Evolutionary conservation across 2,329 filamentous ascomycete species (phyloP), one percentile per base, ranked within the genome.

Genomic region (Ophiostoma fasciatum): DNA sequence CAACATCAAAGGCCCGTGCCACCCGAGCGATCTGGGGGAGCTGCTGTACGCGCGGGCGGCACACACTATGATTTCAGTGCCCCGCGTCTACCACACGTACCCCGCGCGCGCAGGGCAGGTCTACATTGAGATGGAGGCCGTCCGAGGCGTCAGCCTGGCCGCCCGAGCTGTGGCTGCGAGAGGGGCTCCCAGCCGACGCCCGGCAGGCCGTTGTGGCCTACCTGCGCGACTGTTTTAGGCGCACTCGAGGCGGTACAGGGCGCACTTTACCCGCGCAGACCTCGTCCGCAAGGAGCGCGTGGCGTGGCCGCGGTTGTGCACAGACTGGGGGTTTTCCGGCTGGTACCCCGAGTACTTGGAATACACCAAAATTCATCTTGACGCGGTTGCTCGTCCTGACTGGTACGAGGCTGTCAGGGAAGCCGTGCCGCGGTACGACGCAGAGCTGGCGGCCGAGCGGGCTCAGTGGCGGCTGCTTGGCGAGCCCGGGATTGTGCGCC

Each of bases 241-340:
- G 5, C 37, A 39, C n/a, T 18, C 33, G 7, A 36, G 12, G 19
- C 17, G 17, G 9, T 36, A 39, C 28, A 28, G 22, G 7, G 30
- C 29, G 9, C 20, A 26, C 14, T 17, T 62, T 66, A 42, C 69
- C 55, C 53, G 74, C 59, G 8, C 65, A 69, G 46, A 69, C 73
- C 56, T 76, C 74, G 5, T 66, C 9, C 54, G 48, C 5, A 56
- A 53, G 2, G 57, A 58, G 13, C 49, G 55, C 10, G 49, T 64
- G 15, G 51, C 50, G n/a, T n/a, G n/a, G n/a, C n/a, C 30, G 63
- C 56, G 2, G 55, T 67, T 17, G 38, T 67, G 17, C n/a, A n/a
- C n/a, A n/a, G 64, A 66, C 43, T 67, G 62, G 62, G 63, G 66
- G 43, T 52, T 54, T 29, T 50, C 58, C 20, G 62, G 62, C 3